Conservation (phyloP, 495 filamentous ascomycete species). For the Podospora fimiseda region DNA sequence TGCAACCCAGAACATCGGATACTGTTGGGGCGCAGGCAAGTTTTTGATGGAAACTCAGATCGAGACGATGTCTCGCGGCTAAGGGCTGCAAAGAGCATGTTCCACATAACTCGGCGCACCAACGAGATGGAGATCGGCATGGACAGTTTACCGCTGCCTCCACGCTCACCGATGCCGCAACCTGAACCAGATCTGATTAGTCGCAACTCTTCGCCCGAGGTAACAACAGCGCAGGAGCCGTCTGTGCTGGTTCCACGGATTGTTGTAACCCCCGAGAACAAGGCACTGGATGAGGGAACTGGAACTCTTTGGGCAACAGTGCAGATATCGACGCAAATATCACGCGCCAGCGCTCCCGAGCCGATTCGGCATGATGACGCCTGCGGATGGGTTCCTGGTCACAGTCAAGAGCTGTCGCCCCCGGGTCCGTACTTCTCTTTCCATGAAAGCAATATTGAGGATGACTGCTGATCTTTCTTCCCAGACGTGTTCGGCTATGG, state of each 20-base stretch:
- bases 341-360: conserved; percentile 11
- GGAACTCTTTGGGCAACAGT: conserved; percentile 42
- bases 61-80: background rate
- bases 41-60: background rate
- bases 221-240: conserved; percentile 12
- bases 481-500: conserved; percentile 30
- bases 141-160: background rate
- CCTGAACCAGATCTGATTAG: conserved; percentile 1
- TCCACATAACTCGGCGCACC: conserved; percentile 9
- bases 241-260: conserved; percentile 37
- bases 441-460: background rate
- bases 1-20: background rate
- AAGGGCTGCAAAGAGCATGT: conserved; percentile 13
- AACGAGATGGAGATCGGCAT: conserved; percentile 6
- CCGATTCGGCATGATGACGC: conserved; percentile 8
- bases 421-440: background rate
- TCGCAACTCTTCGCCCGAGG: background rate
- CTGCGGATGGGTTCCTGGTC: background rate
- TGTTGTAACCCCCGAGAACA: conserved; percentile 46
- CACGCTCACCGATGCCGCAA: background rate
- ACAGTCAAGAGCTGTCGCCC: background rate
- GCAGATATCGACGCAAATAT: conserved; percentile 37
- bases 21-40: background rate
- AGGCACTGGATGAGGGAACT: conserved; percentile 30
- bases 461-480: background rate